A percentile compares a stretch with the other conserved stretches of the same genome.
Conservation (phyloP, 495 filamentous ascomycete genomes). For the Hypoxylon crocopeplum region DNA sequence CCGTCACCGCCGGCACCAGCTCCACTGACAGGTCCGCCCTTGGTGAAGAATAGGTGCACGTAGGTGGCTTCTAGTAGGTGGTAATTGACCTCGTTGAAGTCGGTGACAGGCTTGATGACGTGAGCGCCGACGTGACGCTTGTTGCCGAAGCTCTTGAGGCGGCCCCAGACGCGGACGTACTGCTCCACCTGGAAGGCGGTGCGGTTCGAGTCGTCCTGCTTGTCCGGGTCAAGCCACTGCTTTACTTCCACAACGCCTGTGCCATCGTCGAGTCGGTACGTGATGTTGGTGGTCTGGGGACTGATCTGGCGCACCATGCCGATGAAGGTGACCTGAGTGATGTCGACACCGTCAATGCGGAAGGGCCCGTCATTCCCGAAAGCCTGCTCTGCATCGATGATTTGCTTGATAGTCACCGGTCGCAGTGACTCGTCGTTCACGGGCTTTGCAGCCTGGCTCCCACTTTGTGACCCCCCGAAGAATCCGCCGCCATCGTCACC, state of each 20-base stretch:
- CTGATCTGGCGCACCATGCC: conserved; percentile 89
- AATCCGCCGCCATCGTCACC: conserved; percentile 56
- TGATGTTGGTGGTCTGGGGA: conserved; percentile 86
- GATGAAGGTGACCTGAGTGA: conserved; percentile 75
- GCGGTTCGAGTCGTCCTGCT: conserved; percentile 58
- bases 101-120: conserved; percentile 74
- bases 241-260: conserved; percentile 93
- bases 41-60: conserved; percentile 84
- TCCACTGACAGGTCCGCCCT: conserved; percentile 56
- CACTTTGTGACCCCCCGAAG: conserved; percentile 52
- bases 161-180: conserved; percentile 84
- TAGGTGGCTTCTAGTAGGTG: conserved; percentile 89
- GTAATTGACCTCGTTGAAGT: conserved; percentile 90
- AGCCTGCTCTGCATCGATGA: conserved; percentile 77
- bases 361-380: conserved; percentile 74
- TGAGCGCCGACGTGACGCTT: conserved; percentile 83
- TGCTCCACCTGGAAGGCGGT: conserved; percentile 60
- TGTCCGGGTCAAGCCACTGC: conserved; percentile 78
- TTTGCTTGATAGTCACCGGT: conserved; percentile 93
- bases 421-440: conserved; percentile 74
- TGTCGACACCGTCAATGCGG: conserved; percentile 76
- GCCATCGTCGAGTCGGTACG: conserved; percentile 93
- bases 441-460: conserved; percentile 48
- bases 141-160: conserved; percentile 76
- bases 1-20: conserved; percentile 42